Conservation (phyloP, 305 asterid species). For the Fraxinus baroniana region DNA sequence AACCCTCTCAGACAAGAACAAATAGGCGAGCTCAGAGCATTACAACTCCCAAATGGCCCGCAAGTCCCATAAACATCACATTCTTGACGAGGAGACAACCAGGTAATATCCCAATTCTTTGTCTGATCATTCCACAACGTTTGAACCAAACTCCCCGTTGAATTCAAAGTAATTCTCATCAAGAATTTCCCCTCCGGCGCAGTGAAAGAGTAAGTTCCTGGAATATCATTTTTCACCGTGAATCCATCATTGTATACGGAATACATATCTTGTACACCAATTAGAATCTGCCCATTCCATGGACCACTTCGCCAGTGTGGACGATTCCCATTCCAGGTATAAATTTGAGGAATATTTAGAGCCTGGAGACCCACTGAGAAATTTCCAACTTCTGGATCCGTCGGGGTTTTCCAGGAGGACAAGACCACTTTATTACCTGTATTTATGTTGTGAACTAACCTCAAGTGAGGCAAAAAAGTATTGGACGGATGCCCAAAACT, state of each 20-base stretch:
- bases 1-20: conserved; percentile 45
- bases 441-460: conserved; percentile 17
- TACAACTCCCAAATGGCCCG: conserved; percentile 44
- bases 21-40: conserved; percentile 15
- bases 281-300: conserved; percentile 44
- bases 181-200: conserved; percentile 21
- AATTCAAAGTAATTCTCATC: conserved; percentile 26
- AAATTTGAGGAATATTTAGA: conserved; percentile 23
- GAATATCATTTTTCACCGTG: conserved; percentile 10
- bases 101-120: conserved; percentile 28
- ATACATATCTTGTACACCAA: conserved; percentile 40
- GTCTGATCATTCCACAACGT: conserved; percentile 20
- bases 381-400: conserved; percentile 30
- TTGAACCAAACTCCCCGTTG: conserved; percentile 24
- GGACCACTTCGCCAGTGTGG: conserved; percentile 51
- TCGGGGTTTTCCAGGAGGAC: conserved; percentile 28
- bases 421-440: conserved; percentile 24
- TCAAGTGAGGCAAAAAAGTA: conserved; percentile 31
- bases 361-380: conserved; percentile 36
- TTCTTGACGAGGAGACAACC: conserved; percentile 19
- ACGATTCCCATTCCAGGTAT: conserved; percentile 30
- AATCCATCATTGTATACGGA: conserved; percentile 34
- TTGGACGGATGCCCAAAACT: conserved; percentile 31
- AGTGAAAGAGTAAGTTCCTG: conserved; percentile 29
- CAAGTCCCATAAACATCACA: conserved; percentile 39